phyloP scores from a whole-genome alignment of 2,329 filamentous ascomycete genomes.

The Torrubiella hemipterigena region DNA sequence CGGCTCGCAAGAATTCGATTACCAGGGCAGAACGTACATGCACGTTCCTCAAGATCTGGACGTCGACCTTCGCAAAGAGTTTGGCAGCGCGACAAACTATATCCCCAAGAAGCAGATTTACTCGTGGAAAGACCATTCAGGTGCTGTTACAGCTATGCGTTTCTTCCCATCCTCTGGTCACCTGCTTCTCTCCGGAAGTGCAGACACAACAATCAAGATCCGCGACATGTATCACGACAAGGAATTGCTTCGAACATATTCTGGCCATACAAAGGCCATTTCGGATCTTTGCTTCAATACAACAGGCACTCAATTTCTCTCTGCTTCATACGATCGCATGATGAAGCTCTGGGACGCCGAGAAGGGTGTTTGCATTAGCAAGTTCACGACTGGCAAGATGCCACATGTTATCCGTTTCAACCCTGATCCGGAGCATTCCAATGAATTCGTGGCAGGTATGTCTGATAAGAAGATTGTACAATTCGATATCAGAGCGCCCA shows the following conservation, averaged over 20 bases:
- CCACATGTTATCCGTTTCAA: conserved; percentile 94
- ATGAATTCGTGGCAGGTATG: conserved; percentile 94
- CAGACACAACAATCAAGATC: conserved; percentile 83
- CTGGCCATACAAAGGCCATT: conserved; percentile 79
- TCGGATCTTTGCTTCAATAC: conserved; percentile 83
- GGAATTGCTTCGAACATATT: conserved; percentile 82
- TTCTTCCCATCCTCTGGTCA: conserved; percentile 88
- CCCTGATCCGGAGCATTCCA: conserved; percentile 59
- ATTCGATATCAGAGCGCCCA: conserved; percentile 71
- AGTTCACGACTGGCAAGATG: conserved; percentile 88
- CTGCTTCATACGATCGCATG: conserved; percentile 83
- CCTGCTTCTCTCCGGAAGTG: conserved; percentile 76
- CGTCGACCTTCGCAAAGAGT: conserved; percentile 71
- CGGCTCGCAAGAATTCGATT: conserved; percentile 73
- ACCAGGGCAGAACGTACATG: conserved; percentile 95
- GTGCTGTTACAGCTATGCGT: conserved; percentile 76
- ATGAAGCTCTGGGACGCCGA: conserved; percentile 99
- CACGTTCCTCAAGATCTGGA: conserved; percentile 87
- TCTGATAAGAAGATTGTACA: conserved; percentile 98
- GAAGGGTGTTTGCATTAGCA: conserved; percentile 75
- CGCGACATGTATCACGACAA: conserved; percentile 90
- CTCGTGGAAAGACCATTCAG: conserved; percentile 74
- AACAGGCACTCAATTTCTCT: conserved; percentile 74
- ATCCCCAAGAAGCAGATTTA: conserved; percentile 91
- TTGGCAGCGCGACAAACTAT: conserved; percentile 73